Conservation (phyloP, 2,329 filamentous ascomycete genomes). For the Colletotrichum sojae region DNA sequence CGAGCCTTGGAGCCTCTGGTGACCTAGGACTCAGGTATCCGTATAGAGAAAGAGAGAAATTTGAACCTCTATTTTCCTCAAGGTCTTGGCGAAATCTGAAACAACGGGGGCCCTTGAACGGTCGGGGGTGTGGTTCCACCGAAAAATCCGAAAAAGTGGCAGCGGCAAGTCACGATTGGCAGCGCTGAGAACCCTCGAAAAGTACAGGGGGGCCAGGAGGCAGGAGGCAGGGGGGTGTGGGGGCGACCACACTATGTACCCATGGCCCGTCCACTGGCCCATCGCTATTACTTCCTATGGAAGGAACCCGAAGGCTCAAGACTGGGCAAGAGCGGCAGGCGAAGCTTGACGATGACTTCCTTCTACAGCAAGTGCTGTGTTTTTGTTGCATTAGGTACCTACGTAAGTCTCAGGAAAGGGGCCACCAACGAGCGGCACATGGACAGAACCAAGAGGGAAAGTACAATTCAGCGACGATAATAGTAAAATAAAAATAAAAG, state of each 20-base stretch:
- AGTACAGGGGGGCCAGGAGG: background rate
- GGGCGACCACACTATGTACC: background rate
- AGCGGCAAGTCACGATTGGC: slow-evolving; percentile 23
- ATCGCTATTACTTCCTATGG: slow-evolving; percentile 8
- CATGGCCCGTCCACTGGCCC: background rate
- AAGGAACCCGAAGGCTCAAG: background rate
- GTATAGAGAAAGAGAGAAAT: slow-evolving; percentile 8
- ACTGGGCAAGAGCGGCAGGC: background rate
- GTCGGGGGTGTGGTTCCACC: slow-evolving; percentile 3
- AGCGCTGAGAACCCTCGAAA: background rate
- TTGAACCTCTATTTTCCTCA: slow-evolving; percentile 37
- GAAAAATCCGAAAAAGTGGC: slow-evolving; percentile 14
- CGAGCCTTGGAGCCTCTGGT: slow-evolving; percentile 4
- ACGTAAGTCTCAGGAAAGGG: background rate
- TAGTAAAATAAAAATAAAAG: too few species aligned
- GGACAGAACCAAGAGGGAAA: background rate
- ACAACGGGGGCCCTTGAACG: slow-evolving; percentile 31
- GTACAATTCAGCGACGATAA: background rate
- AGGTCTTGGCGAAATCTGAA: slow-evolving; percentile 39
- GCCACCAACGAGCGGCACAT: background rate
- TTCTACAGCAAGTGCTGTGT: background rate
- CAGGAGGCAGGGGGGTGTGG: background rate
- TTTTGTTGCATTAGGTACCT: background rate
- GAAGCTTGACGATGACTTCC: background rate
- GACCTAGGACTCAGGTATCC: too few species aligned